Base-by-base conservation (phyloP, 805 yeast species). In the Gaillardinia entomophila region DNA sequence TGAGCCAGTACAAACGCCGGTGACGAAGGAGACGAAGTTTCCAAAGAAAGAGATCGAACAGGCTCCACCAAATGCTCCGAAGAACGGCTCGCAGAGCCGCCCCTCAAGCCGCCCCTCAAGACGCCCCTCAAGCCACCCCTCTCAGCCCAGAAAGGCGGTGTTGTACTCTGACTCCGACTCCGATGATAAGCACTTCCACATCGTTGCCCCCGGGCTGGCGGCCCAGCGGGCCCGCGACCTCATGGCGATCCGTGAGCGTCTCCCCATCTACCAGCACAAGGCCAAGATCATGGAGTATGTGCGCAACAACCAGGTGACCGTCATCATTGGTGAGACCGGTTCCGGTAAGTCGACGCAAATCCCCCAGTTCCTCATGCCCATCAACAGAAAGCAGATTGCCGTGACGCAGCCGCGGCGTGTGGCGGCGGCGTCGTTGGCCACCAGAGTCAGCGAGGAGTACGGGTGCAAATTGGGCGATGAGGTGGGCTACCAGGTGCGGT, bases 351-450 rank as follows among this genome's bases (percentile, higher is more conserved):
- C 97, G 3, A 90, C 98, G 0, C 98, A 90, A 62, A 79, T 90
- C 29, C 97, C 98, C 0, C 97, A 90, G 53, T 81, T 90, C 43
- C 53, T 90, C n/a, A 73, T 84, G 59, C 71, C 75, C 1, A 51
- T 57, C 24, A 61, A 59, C 40, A 56, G 59, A 13, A 77, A 75
- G 38, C 66, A 72, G 16, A 79, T 90, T 14, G 97, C 95, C 0
- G 90, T 92, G 6, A 89, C 98, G 0, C 97, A 90, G 62, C 98
- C 98, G 1, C 81, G 98, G 62, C 74, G 97, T 51, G 98, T 90
- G 24, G 97, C 98, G 3, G 98, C 98, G 2, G 86, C 92, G 31
- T 87, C 88, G 39, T 71, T 90, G 53, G 97, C 97, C 0, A 73
- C 82, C 17, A 80, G 98, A 62, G 98, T 90, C 4, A 77, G 96